A percentile compares a stretch with the other conserved stretches of the same genome.
phyloP scores from a whole-genome alignment of 116 monocot species.

The Papilionanthe hybrid region DNA sequence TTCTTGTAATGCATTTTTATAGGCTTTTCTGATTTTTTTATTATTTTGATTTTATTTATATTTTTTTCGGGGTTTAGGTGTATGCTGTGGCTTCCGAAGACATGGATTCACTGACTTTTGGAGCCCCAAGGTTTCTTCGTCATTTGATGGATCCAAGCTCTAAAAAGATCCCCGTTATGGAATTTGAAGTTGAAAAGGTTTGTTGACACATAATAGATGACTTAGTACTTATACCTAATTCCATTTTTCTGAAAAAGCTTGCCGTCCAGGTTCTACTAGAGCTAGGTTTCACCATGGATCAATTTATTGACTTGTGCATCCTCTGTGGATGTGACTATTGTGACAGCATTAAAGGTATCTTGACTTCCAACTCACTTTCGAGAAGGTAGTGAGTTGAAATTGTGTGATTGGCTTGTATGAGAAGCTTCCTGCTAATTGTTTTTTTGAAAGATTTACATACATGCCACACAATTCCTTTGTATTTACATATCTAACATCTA shows the following conservation, averaged over 20 bases:
- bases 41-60: background rate
- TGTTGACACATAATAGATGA: background rate
- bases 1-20: slow-evolving; percentile 2
- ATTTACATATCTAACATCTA: too few relatives aligned
- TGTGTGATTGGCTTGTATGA: background rate
- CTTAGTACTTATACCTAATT: background rate
- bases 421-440: background rate
- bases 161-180: slow-evolving; percentile 91
- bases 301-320: slow-evolving; percentile 96
- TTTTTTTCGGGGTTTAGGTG: slow-evolving; percentile 34
- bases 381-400: background rate
- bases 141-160: slow-evolving; percentile 97
- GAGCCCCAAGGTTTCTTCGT: slow-evolving; percentile 86
- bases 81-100: slow-evolving; percentile 99
- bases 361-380: background rate
- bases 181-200: slow-evolving; percentile 93
- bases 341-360: slow-evolving; percentile 87
- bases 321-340: slow-evolving; percentile 97
- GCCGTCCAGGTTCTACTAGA: slow-evolving; percentile 72
- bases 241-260: background rate
- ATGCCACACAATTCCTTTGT: too few relatives aligned
- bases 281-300: slow-evolving; percentile 86
- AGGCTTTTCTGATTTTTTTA: slow-evolving; percentile 10
- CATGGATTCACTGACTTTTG: slow-evolving; percentile 99
- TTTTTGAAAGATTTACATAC: too few relatives aligned